Evolutionary conservation across 495 filamentous ascomycete species (phyloP).

Genomic region (Penicillium cosmopolitanum): DNA sequence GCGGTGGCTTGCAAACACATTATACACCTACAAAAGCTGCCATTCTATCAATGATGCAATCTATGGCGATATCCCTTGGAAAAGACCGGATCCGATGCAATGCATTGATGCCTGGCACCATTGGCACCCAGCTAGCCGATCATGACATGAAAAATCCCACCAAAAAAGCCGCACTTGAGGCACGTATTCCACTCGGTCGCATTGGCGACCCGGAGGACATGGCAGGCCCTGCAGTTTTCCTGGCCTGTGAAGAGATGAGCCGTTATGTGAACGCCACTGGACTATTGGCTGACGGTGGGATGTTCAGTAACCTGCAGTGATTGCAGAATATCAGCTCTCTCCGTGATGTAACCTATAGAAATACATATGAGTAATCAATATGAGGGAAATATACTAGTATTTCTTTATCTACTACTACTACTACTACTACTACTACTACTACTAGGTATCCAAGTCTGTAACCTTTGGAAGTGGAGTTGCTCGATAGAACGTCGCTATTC

Average conservation of each 20-base stretch:
- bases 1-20: constrained; percentile 36
- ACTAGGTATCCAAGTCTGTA: no score
- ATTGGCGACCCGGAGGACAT: constrained; percentile 38
- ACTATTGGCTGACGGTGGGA: constrained; percentile 31
- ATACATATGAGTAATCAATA: no score
- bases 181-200: constrained; percentile 70
- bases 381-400: no score
- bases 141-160: constrained; percentile 60
- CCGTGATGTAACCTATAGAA: no score
- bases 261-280: constrained; percentile 32
- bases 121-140: constrained; percentile 62
- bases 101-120: constrained; percentile 33
- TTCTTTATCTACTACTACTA: no score
- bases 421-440: no score
- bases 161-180: constrained; percentile 78
- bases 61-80: constrained; percentile 36
- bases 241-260: constrained; percentile 36
- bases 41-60: constrained; percentile 49
- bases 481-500: no score
- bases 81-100: constrained; percentile 38
- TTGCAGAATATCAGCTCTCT: no score
- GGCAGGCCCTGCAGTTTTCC: constrained; percentile 36
- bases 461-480: no score
- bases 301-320: constrained; percentile 32
- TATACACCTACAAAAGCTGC: constrained; percentile 57